Conservation (phyloP, 805 yeast genomes). For the Naumovozyma castellii region DNA sequence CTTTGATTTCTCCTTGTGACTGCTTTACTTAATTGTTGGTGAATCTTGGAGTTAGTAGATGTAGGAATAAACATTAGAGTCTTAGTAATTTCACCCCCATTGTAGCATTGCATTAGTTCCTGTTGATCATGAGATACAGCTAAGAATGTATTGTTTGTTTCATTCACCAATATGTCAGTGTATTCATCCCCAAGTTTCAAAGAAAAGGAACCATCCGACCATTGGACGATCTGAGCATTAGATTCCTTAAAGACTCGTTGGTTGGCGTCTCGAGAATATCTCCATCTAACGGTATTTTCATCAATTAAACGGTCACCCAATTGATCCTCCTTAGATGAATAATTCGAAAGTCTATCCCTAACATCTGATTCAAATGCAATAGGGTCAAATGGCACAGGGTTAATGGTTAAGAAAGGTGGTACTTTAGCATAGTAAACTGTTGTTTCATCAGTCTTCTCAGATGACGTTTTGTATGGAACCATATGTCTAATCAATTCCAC, state of each 20-base stretch:
- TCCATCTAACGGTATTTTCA: constrained; percentile 89
- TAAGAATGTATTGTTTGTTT: constrained; percentile 61
- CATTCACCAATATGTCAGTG: constrained; percentile 64
- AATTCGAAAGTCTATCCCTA: constrained; percentile 29
- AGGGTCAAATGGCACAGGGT: constrained; percentile 84
- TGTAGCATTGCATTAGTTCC: constrained; percentile 52
- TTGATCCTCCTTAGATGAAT: constrained; percentile 36
- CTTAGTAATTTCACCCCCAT: constrained; percentile 55
- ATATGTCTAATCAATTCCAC: constrained; percentile 34
- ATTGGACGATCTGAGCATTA: constrained; percentile 79
- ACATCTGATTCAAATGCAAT: constrained; percentile 45
- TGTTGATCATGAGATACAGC: constrained; percentile 62
- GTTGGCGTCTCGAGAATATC: constrained; percentile 70
- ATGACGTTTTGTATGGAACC: constrained; percentile 37
- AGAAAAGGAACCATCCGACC: constrained; percentile 90
- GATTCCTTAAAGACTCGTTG: constrained; percentile 71
- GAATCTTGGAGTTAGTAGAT: constrained; percentile 79
- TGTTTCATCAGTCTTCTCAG: constrained; percentile 24
- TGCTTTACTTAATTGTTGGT: constrained; percentile 66
- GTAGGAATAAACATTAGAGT: constrained; percentile 76
- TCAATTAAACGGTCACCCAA: constrained; percentile 58
- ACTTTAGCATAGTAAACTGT: constrained; percentile 46
- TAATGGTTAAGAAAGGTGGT: constrained; percentile 76
- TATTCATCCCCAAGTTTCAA: constrained; percentile 79
- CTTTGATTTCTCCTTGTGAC: constrained; percentile 35